These are phyloP conservation scores for Oehlia diaphana DNA, from an alignment of 192 early-diverging fungal genomes.

Conservation along the genomic window DNA sequence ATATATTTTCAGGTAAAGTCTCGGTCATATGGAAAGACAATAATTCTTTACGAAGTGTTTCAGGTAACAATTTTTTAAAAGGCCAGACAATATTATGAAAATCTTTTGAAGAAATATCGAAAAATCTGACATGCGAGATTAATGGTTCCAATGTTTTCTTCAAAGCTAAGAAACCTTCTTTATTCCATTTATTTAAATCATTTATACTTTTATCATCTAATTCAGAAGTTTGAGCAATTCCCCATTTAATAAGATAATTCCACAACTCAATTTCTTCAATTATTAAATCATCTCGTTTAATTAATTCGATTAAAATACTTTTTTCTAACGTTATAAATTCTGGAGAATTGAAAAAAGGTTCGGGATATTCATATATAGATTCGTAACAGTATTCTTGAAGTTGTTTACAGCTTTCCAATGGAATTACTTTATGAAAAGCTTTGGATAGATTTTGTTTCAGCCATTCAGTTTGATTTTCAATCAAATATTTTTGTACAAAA, in stretches of 20 bases:
- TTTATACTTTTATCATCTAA: not conserved
- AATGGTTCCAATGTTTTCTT: not conserved
- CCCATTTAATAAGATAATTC: conserved; percentile 21
- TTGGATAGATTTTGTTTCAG: not conserved
- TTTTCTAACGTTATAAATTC: not conserved
- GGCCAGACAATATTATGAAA: not conserved
- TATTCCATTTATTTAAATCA: not conserved
- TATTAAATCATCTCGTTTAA: not conserved
- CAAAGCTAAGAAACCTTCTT: not conserved
- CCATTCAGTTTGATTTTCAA: conserved; percentile 12
- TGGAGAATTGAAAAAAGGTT: conserved; percentile 2
- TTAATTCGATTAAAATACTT: conserved; percentile 1
- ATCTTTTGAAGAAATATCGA: conserved; percentile 7
- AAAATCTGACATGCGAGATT: conserved; percentile 10
- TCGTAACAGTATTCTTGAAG: conserved; percentile 7
- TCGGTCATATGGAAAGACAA: not conserved
- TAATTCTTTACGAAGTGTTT: not conserved
- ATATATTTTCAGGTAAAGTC: too few species aligned
- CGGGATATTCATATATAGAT: not conserved
- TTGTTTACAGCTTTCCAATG: not conserved
- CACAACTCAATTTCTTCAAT: conserved; percentile 25
- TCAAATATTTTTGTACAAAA: conserved; percentile 5
- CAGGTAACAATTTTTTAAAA: not conserved
- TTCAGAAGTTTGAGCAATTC: not conserved
- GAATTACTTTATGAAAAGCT: not conserved